phyloP scores from a whole-genome alignment of 192 early-diverging fungal species.

The Coemansia sp. region DNA sequence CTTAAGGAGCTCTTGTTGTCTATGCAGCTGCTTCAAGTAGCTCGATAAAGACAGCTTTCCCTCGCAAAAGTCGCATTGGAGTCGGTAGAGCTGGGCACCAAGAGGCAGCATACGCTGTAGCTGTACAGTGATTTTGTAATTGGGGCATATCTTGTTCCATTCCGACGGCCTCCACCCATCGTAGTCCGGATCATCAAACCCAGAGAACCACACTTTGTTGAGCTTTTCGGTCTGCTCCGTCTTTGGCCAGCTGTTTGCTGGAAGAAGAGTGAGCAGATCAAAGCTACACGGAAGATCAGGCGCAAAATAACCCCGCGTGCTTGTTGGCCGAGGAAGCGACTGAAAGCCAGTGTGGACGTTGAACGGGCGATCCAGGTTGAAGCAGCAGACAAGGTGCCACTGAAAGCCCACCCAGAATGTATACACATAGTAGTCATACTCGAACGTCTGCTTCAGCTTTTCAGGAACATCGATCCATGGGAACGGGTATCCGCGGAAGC shows the following conservation, averaged over 20 bases:
- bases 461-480: conserved; percentile 40
- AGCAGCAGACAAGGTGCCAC: conserved; percentile 50
- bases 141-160: conserved; percentile 40
- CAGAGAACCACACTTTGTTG: conserved; percentile 39
- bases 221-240: conserved; percentile 12
- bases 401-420: conserved; percentile 54
- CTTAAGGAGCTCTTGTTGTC: conserved; percentile 44
- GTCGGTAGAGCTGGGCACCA: conserved; percentile 35
- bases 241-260: conserved; percentile 35
- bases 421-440: conserved; percentile 54
- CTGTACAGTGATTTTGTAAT: conserved; percentile 41
- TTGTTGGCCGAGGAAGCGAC: conserved; percentile 29
- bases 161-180: conserved; percentile 42
- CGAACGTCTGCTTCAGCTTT: conserved; percentile 36
- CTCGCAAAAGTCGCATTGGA: conserved; percentile 34
- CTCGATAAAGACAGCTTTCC: conserved; percentile 18
- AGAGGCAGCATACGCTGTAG: conserved; percentile 52
- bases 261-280: conserved; percentile 44
- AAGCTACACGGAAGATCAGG: conserved; percentile 40
- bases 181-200: conserved; percentile 42
- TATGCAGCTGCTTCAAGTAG: conserved; percentile 31
- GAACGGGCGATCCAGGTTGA: conserved; percentile 51
- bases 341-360: conserved; percentile 21
- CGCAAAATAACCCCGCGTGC: conserved; percentile 38
- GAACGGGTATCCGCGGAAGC: conserved; percentile 39